Base-by-base conservation (phyloP, 2,329 filamentous ascomycete species). In the Claviceps sorghi region DNA sequence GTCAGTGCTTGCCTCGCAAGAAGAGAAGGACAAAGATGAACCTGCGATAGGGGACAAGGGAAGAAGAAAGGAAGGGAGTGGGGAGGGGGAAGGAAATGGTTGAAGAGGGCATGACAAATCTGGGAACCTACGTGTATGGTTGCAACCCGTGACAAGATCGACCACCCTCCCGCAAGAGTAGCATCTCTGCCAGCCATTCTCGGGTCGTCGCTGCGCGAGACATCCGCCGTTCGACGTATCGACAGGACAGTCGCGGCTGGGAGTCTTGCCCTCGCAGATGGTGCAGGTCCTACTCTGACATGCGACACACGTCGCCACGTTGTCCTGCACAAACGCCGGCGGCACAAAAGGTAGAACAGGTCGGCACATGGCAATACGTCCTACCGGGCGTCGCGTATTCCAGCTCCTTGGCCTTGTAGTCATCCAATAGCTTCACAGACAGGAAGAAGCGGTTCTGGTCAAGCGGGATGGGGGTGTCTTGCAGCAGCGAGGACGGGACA, bases 401-500 rank as follows among this genome's bases (percentile, higher is more conserved):
- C 2, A 72, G 21, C 34, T 69, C 66, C 59, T 77, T 81, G 1
- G 59, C 60, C 10, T 63, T 58, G 55, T 73, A 78, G 9, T 60
- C 41, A 0, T 59, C 55, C 0, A 69, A 52, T 0, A 77, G 46
- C 1, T 68, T 52, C 0, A 55, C 5, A 0, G 64, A 58, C 0
- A 82, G 63, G 47, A 73, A 66, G 1, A 57, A 41, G 0, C 59
- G 60, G 30, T 65, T 66, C 0, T 55, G 49, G 0, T 62, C 59
- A 0, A 75, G 48, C 0, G 68, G 60, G 5, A 82, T 73, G 0
- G 60, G 53, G 60, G 53, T 29, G 70, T 56, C 0, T 58, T 53
- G 58, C 78, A 81, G 62, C 78, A 82, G 1, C 68, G 67, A 0
- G 78, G 77, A 0, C 78, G 79, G 53, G 79, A 82, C 0, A 77